These are phyloP conservation scores for Candida neerlandica DNA, from an alignment of 1,139 yeast genomes.

Conservation along the genomic window DNA sequence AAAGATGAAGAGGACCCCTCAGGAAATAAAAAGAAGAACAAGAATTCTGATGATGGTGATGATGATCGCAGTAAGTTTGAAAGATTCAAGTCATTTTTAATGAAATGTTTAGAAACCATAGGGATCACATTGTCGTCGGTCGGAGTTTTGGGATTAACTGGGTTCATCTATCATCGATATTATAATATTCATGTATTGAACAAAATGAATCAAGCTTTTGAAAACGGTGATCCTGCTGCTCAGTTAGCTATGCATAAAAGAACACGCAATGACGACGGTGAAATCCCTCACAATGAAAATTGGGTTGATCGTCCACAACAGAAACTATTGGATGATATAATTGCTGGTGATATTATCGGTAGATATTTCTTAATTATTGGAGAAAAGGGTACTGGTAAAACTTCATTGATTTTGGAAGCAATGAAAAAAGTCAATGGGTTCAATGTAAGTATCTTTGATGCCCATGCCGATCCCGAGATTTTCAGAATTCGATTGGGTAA, in stretches of 20 bases:
- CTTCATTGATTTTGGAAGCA: slow-evolving; percentile 70
- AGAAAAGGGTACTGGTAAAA: slow-evolving; percentile 87
- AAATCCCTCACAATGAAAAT: slow-evolving; percentile 26
- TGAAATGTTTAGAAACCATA: slow-evolving; percentile 70
- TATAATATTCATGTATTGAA: slow-evolving; percentile 62
- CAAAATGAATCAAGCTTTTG: slow-evolving; percentile 70
- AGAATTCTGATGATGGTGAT: slow-evolving; percentile 11
- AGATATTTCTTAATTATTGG: slow-evolving; percentile 75
- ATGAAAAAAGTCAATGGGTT: slow-evolving; percentile 65
- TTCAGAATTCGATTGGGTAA: slow-evolving; percentile 75
- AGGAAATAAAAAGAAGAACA: slow-evolving; percentile 17
- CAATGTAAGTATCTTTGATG: slow-evolving; percentile 75
- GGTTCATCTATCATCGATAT: slow-evolving; percentile 64
- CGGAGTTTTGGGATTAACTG: slow-evolving; percentile 71
- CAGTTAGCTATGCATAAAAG: slow-evolving; percentile 56
- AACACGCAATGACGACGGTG: slow-evolving; percentile 29
- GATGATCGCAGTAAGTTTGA: slow-evolving; percentile 16
- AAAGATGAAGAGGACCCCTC: slow-evolving; percentile 18
- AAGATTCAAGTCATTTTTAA: slow-evolving; percentile 27
- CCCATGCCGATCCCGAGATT: slow-evolving; percentile 86
- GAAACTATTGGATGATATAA: slow-evolving; percentile 60
- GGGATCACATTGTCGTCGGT: slow-evolving; percentile 78
- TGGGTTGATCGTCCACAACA: slow-evolving; percentile 80
- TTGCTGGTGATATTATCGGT: slow-evolving; percentile 64
- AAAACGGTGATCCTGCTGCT: slow-evolving; percentile 67